Evolutionary conservation across 805 yeast species (phyloP).

Genomic region (Lachancea thermotolerans): DNA sequence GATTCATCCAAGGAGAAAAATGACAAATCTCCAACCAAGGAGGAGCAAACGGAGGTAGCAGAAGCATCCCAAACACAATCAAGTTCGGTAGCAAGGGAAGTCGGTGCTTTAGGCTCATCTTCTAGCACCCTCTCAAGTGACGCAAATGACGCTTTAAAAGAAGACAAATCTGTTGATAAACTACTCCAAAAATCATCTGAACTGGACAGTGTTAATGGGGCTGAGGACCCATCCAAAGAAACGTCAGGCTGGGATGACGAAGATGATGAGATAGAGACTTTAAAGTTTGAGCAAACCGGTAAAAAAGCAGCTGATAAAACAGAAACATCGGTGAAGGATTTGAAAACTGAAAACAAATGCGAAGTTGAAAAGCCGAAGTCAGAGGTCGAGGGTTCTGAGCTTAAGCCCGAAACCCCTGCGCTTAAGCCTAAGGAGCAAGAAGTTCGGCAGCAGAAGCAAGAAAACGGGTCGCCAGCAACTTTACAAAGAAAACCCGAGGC

Average conservation of each 20-base stretch:
- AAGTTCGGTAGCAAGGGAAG: not conserved
- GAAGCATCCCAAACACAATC: no score
- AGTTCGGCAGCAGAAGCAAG: no score
- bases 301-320: slow-evolving; percentile 9
- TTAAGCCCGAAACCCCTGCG: no score
- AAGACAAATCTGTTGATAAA: slow-evolving; percentile 25
- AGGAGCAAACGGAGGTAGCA: no score
- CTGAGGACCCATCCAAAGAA: slow-evolving; percentile 32
- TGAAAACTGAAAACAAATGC: no score
- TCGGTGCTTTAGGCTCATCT: not conserved
- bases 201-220: slow-evolving; percentile 27
- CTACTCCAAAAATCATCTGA: slow-evolving; percentile 25
- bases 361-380: slow-evolving; percentile 11
- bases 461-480: no score
- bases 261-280: slow-evolving; percentile 17
- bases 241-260: slow-evolving; percentile 31
- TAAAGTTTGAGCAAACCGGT: slow-evolving; percentile 12
- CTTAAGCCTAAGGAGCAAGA: no score
- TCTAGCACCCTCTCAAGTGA: not conserved
- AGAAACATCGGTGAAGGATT: no score
- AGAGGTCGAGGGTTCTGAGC: not conserved
- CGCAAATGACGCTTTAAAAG: slow-evolving; percentile 19
- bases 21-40: no score
- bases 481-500: no score
- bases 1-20: no score